phyloP scores from a whole-genome alignment of 2,329 filamentous ascomycete genomes.

The Beauveria caledonica region DNA sequence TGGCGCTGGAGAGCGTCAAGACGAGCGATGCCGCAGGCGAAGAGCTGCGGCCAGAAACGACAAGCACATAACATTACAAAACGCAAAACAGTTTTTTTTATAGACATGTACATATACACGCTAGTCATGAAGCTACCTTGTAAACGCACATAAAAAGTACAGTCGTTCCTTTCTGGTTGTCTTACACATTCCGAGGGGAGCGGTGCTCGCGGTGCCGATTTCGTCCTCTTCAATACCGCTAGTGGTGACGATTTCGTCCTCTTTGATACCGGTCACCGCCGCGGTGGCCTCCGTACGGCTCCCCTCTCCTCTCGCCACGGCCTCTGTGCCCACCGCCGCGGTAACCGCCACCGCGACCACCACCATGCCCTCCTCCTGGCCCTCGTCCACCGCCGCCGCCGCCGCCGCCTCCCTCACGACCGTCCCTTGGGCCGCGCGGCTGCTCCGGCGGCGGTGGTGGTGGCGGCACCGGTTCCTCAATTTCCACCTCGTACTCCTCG shows the following conservation, averaged over 20 bases:
- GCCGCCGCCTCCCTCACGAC: slow-evolving; percentile 17
- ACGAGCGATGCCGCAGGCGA: slow-evolving; percentile 29
- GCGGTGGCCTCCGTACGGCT: slow-evolving; percentile 27
- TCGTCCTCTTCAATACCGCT: slow-evolving; percentile 20
- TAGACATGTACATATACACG: background rate
- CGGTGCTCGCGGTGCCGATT: background rate
- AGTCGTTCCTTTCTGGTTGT: background rate
- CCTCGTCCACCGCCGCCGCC: slow-evolving; percentile 10
- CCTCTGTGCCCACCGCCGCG: slow-evolving; percentile 16
- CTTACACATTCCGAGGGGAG: too few species aligned
- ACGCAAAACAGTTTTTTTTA: background rate
- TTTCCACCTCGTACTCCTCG: slow-evolving; percentile 69
- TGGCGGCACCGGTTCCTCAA: slow-evolving; percentile 52
- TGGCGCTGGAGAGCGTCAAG: slow-evolving; percentile 26
- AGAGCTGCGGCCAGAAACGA: slow-evolving; percentile 18
- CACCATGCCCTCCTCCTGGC: slow-evolving; percentile 14
- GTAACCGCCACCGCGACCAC: slow-evolving; percentile 14
- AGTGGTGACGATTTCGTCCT: slow-evolving; percentile 26
- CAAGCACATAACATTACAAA: background rate
- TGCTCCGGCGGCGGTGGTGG: slow-evolving; percentile 22
- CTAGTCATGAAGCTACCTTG: too few species aligned
- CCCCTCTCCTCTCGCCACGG: slow-evolving; percentile 24
- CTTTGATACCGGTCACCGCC: slow-evolving; percentile 27
- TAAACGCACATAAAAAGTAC: background rate
- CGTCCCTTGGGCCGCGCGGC: background rate